Evolutionary conservation across 495 filamentous ascomycete genomes (phyloP).

Genomic region (Xylaria telfairii): DNA sequence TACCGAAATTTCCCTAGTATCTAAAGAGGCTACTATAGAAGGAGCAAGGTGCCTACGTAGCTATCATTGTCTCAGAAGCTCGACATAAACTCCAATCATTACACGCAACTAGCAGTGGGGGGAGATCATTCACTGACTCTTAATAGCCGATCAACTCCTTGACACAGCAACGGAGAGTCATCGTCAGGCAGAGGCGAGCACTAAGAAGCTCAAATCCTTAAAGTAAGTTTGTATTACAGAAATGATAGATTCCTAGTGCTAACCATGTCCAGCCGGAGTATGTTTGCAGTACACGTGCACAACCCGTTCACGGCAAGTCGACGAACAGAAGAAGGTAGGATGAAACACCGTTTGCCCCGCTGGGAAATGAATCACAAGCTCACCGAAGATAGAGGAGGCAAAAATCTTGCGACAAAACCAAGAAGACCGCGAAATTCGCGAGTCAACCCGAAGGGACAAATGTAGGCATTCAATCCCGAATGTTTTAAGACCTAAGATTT

Average conservation of each 20-base stretch:
- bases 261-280: constrained; percentile 67
- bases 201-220: constrained; percentile 71
- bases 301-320: constrained; percentile 73
- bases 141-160: constrained; percentile 68
- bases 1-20: neutral
- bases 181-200: constrained; percentile 70
- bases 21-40: neutral
- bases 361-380: neutral
- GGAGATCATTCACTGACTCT: constrained; percentile 10
- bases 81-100: neutral
- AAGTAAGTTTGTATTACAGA: constrained; percentile 9
- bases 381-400: constrained; percentile 49
- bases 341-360: neutral
- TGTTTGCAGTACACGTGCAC: constrained; percentile 79
- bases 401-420: constrained; percentile 67
- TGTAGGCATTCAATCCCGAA: constrained; percentile 75
- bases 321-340: constrained; percentile 56
- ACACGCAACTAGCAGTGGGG: neutral
- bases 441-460: constrained; percentile 72
- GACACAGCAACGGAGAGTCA: constrained; percentile 60
- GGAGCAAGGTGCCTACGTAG: too few relatives aligned
- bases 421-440: constrained; percentile 69
- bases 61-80: neutral
- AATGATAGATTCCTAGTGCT: neutral
- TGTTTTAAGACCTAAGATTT: neutral